Base-by-base conservation (phyloP, 331 rosid species). In the Malus hybrid region DNA sequence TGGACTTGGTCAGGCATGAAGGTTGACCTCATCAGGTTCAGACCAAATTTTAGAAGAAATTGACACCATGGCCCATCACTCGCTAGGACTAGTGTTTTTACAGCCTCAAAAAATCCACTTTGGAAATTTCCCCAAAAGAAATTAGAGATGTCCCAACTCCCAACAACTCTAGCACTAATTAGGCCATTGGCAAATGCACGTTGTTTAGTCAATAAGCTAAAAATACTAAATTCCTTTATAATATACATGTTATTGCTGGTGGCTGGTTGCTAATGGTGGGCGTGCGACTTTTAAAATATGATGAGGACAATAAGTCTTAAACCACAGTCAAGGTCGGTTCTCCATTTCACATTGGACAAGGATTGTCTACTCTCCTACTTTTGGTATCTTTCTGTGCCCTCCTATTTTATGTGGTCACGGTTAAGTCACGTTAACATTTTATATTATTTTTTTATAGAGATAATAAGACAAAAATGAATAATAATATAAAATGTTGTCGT, bases 81-180 rank as follows among this genome's bases (percentile, higher is more conserved):
- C 14, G 0, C 30, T 1, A 0, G 12, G 63, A 13, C 63, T 22
- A 3, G 29, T 28, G 26, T 18, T 33, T 34, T 56, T 22, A 57
- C 75, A 72, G 75, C 76, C 32, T 34, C 5, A 58, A 72, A 36
- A 42, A 28, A 28, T 57, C 67, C 76, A 72, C 67, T 58, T 13
- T 2, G 39, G 67, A 72, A 34, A 42, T 20, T 71, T 65, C 10
- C 58, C 11, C 5, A 56, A 24, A 55, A 4, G 36, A 10, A 57
- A 15, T 2, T 57, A 22, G 34, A 71, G 14, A 42, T 14, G 20
- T 33, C 22, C 14, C 64, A 48, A 70, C 53, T 28, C 63, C 29
- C 44, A 56, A 71, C 75, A 14, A 71, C 53, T 20, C 8, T 2
- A 30, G 26, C 63, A 36, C 26, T 55, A 32, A 14, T 32, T 33